Percentiles rank a stretch among this genome's conserved stretches.
Evolutionary conservation across 2,329 filamentous ascomycete species (phyloP).

Genomic region (Paraphaeosphaeria sporulosa): DNA sequence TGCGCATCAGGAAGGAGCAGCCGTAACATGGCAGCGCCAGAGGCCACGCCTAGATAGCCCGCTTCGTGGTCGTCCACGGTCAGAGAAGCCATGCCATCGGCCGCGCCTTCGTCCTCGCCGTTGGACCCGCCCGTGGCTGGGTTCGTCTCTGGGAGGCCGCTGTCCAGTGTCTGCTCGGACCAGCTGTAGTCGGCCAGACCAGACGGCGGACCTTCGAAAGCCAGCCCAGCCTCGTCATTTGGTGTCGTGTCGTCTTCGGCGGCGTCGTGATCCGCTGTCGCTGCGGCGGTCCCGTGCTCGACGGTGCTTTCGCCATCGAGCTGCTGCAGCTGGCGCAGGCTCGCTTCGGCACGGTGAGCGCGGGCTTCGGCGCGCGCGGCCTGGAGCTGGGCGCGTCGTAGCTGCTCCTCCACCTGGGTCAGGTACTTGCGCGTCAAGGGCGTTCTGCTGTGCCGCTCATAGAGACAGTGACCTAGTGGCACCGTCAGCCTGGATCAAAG

Average conservation of each 20-base stretch:
- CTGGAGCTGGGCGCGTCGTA: slow-evolving; percentile 18
- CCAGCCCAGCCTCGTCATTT: slow-evolving; percentile 4
- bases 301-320: background rate
- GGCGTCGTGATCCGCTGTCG: background rate
- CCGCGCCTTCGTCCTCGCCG: slow-evolving; percentile 17
- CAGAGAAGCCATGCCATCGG: slow-evolving; percentile 41
- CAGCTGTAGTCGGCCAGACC: slow-evolving; percentile 14
- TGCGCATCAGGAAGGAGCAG: slow-evolving; percentile 18
- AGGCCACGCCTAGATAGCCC: slow-evolving; percentile 58
- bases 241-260: background rate
- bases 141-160: background rate
- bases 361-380: slow-evolving; percentile 19
- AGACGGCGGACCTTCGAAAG: slow-evolving; percentile 10
- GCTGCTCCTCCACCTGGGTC: slow-evolving; percentile 20
- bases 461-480: slow-evolving; percentile 53
- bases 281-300: slow-evolving; percentile 20
- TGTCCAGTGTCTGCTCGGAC: slow-evolving; percentile 10
- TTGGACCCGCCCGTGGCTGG: slow-evolving; percentile 1
- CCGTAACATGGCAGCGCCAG: slow-evolving; percentile 55
- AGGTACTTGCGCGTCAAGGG: slow-evolving; percentile 55
- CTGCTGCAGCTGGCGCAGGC: slow-evolving; percentile 9
- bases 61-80: slow-evolving; percentile 45
- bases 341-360: slow-evolving; percentile 9
- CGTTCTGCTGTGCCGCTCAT: slow-evolving; percentile 58
- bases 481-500: too few species aligned